A percentile compares a stretch with the other conserved stretches of the same genome.
Evolutionary conservation across 2,329 filamentous ascomycete genomes (phyloP).

Genomic region (Shiraia sp.): DNA sequence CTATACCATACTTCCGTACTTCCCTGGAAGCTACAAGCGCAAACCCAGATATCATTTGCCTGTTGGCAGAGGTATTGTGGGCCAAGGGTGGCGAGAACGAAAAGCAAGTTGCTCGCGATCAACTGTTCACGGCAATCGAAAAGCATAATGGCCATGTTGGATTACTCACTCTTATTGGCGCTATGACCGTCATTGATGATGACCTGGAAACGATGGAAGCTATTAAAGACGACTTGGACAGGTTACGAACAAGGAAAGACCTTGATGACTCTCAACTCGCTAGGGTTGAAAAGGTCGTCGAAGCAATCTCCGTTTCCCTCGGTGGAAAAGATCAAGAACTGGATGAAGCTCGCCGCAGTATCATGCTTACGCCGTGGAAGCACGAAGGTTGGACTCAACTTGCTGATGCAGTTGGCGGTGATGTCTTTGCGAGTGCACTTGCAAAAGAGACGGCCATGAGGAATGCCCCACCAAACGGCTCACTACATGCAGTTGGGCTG

Average conservation of each 20-base stretch:
- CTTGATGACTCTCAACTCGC: slow-evolving; percentile 67
- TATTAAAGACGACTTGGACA: slow-evolving; percentile 75
- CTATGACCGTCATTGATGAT: slow-evolving; percentile 79
- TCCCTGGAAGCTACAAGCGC: slow-evolving; percentile 76
- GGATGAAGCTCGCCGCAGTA: slow-evolving; percentile 71
- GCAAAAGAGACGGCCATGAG: slow-evolving; percentile 77
- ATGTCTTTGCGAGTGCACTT: slow-evolving; percentile 69
- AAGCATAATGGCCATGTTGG: slow-evolving; percentile 74
- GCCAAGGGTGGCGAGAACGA: slow-evolving; percentile 78
- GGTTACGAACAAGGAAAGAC: slow-evolving; percentile 68
- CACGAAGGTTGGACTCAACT: slow-evolving; percentile 82
- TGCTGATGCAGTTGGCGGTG: slow-evolving; percentile 56
- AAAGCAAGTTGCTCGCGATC: slow-evolving; percentile 73
- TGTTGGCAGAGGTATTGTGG: slow-evolving; percentile 92
- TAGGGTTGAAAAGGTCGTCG: slow-evolving; percentile 73
- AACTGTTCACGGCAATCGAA: slow-evolving; percentile 81
- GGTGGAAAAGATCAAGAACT: slow-evolving; percentile 54
- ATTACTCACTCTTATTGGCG: slow-evolving; percentile 78
- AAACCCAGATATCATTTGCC: slow-evolving; percentile 81
- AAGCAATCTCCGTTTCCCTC: slow-evolving; percentile 69
- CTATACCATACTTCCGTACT: slow-evolving; percentile 77
- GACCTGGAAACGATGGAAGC: slow-evolving; percentile 80
- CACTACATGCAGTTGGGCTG: slow-evolving; percentile 69
- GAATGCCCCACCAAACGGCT: slow-evolving; percentile 72
- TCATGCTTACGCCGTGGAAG: slow-evolving; percentile 80